Evolutionary conservation across 176 grass and related monocot species (phyloP).

Genomic region (Oryza officinalis): DNA sequence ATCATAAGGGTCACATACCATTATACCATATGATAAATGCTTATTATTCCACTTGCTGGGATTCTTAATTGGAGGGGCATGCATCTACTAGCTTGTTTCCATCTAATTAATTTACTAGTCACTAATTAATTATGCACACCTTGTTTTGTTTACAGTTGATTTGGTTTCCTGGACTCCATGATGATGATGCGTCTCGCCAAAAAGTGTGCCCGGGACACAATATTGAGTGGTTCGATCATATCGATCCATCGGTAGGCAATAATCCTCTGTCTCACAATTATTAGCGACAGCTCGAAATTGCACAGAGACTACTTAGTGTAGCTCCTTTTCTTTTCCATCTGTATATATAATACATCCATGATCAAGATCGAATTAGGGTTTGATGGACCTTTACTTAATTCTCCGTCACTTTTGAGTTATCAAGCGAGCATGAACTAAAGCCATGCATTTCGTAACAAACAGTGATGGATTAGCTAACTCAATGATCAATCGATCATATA

Average conservation of each 20-base stretch:
- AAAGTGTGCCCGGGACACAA: not conserved
- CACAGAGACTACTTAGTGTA: not conserved
- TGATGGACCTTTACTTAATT: not conserved
- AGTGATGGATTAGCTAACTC: slow-evolving; percentile 35
- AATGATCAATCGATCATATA: not conserved
- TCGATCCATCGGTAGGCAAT: slow-evolving; percentile 29
- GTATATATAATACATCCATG: not conserved
- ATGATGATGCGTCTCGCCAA: not conserved
- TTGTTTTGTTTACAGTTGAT: not conserved
- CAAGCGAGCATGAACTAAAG: not conserved
- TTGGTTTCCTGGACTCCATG: not conserved
- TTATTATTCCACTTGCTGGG: not conserved
- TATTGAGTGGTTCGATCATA: not conserved
- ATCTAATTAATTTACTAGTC: not conserved
- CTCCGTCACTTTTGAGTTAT: not conserved
- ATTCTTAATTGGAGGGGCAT: not conserved
- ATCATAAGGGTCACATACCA: not conserved
- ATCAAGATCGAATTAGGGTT: not conserved
- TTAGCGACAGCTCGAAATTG: slow-evolving; percentile 36
- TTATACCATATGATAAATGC: not conserved
- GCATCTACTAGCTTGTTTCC: too few species aligned
- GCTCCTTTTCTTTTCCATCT: not conserved
- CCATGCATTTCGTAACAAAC: not conserved
- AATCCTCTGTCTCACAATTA: slow-evolving; percentile 31
- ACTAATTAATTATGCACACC: not conserved